Evolutionary conservation across 2,329 filamentous ascomycete genomes (phyloP).

Genomic region (Rhynchosporium agropyri): DNA sequence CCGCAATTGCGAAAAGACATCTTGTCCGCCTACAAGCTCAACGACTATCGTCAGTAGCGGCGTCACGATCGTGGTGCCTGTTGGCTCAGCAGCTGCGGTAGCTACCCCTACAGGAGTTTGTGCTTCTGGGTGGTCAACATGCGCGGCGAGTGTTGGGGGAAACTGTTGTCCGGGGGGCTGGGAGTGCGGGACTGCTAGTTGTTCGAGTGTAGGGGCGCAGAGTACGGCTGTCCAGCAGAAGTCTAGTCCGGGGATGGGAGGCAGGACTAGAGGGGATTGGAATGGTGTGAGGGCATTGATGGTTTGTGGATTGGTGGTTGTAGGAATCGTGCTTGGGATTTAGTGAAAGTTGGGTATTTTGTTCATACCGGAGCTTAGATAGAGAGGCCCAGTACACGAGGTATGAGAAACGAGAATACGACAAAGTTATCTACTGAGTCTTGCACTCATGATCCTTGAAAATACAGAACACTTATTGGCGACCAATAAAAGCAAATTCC

Average conservation of each 20-base stretch:
- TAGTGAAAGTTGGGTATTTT: background rate
- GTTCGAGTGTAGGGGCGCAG: conserved; percentile 61
- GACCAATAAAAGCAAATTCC: no score
- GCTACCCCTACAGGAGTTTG: conserved; percentile 55
- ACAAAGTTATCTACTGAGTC: no score
- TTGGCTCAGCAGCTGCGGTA: conserved; percentile 48
- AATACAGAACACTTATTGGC: no score
- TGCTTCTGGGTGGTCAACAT: conserved; percentile 78
- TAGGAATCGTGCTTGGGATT: conserved; percentile 18
- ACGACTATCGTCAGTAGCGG: conserved; percentile 70
- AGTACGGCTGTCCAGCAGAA: conserved; percentile 47
- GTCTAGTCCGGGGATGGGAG: conserved; percentile 26
- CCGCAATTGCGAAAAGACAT: conserved; percentile 78
- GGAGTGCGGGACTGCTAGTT: conserved; percentile 71
- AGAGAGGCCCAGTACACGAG: background rate
- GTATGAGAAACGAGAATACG: background rate
- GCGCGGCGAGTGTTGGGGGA: conserved; percentile 64
- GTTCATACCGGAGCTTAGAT: background rate
- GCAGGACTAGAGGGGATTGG: background rate
- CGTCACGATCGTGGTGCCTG: conserved; percentile 70
- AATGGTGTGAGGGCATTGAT: conserved; percentile 8
- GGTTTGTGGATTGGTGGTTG: conserved; percentile 13
- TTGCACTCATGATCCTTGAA: no score
- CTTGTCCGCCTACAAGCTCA: conserved; percentile 65
- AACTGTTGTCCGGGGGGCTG: conserved; percentile 86